Conservation (phyloP, 2,329 filamentous ascomycete species). For the Penicillium aurantiogriseum region DNA sequence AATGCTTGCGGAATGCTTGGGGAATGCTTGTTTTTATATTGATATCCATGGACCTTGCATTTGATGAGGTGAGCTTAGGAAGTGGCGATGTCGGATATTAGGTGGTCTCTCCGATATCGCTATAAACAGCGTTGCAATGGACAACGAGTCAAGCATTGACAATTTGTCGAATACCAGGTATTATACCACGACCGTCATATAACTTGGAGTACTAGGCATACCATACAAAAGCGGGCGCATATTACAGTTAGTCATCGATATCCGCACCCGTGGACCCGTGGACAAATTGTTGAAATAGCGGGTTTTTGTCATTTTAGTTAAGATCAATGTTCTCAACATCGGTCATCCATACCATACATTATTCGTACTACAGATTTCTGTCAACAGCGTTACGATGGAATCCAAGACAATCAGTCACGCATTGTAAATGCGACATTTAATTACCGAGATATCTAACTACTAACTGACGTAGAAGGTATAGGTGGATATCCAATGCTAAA, state of each 20-base stretch:
- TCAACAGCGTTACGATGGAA: neutral
- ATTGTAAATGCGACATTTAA: neutral
- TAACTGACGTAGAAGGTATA: neutral
- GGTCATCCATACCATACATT: too few species aligned
- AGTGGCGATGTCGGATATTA: slow-evolving; percentile 6
- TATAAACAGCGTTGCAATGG: neutral
- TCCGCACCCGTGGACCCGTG: too few species aligned
- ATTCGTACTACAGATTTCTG: too few species aligned
- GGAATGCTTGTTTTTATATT: neutral
- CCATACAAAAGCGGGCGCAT: too few species aligned
- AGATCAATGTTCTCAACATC: too few species aligned
- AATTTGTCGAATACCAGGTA: neutral
- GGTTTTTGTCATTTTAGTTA: too few species aligned
- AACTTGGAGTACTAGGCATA: too few species aligned
- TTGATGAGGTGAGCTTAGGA: neutral
- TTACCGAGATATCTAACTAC: slow-evolving; percentile 2
- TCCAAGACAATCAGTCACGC: neutral
- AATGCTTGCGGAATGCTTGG: neutral
- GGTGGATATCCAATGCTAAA: neutral
- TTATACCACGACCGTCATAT: too few species aligned
- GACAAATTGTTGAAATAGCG: too few species aligned
- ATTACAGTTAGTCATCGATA: too few species aligned
- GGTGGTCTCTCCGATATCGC: slow-evolving; percentile 2
- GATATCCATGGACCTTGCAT: neutral
- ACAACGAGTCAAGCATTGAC: neutral